Conservation (phyloP, 2,329 filamentous ascomycete species). For the Didymella arachidicola region DNA sequence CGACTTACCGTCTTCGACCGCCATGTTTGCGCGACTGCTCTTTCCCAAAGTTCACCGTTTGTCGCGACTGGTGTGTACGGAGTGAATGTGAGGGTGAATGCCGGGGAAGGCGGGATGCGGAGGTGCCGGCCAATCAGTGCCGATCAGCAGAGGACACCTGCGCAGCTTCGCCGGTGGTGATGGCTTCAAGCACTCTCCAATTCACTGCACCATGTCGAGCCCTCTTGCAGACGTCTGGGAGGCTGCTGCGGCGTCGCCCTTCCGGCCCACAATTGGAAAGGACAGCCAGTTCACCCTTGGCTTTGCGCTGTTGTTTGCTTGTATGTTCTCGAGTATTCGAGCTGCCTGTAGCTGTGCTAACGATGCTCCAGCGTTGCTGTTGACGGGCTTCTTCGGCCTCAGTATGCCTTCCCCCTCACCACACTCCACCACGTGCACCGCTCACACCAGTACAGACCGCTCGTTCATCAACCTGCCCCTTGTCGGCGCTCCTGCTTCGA, state of each 20-base stretch:
- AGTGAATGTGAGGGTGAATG: constrained; percentile 14
- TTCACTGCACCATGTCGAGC: constrained; percentile 48
- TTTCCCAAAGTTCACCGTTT: constrained; percentile 6
- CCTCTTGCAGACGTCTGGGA: constrained; percentile 87
- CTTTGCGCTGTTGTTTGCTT: constrained; percentile 75
- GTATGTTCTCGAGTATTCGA: constrained; percentile 48
- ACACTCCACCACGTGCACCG: constrained; percentile 1
- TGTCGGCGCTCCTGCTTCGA: constrained; percentile 84
- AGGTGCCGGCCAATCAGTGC: constrained; percentile 29
- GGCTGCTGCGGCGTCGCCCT: constrained; percentile 86
- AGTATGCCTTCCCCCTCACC: constrained; percentile 63
- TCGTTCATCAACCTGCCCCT: constrained; percentile 78
- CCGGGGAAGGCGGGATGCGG: constrained; percentile 29
- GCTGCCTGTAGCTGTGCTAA: constrained; percentile 33
- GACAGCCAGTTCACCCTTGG: constrained; percentile 82
- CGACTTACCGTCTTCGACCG: constrained; percentile 50
- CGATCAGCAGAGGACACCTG: constrained; percentile 39
- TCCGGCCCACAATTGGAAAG: constrained; percentile 81
- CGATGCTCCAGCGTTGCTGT: constrained; percentile 62
- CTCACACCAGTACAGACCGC: constrained; percentile 78
- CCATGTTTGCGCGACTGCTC: constrained; percentile 36
- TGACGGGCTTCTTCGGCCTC: constrained; percentile 82
- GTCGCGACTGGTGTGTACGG: constrained; percentile 18
- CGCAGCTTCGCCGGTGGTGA: constrained; percentile 24
- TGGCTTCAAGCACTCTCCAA: constrained; percentile 13